A percentile compares a stretch with the other conserved stretches of the same genome.
phyloP scores from a whole-genome alignment of 2,329 filamentous ascomycete genomes.

The Colletotrichum sp. region DNA sequence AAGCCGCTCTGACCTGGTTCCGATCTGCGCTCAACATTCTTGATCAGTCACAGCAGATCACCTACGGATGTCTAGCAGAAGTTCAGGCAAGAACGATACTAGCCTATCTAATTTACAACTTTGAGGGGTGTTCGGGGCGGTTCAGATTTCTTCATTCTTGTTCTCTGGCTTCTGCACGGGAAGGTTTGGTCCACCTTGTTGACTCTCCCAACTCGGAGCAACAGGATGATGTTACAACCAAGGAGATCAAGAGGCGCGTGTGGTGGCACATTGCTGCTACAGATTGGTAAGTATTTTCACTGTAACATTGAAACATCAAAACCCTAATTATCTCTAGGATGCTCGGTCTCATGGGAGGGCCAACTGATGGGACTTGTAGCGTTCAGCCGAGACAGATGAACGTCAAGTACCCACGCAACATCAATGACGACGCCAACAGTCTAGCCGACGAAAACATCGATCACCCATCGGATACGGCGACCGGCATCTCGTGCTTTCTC shows the following conservation, averaged over 20 bases:
- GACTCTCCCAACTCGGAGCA: constrained; percentile 35
- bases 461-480: constrained; percentile 34
- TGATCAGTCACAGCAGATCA: constrained; percentile 37
- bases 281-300: constrained; percentile 46
- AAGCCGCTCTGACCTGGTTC: constrained; percentile 30
- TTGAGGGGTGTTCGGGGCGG: constrained; percentile 39
- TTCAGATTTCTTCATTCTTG: constrained; percentile 34
- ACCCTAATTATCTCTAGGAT: no score
- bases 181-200: constrained; percentile 42
- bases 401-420: constrained; percentile 41
- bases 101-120: constrained; percentile 41
- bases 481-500: constrained; percentile 41
- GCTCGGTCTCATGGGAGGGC: constrained; percentile 38
- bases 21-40: constrained; percentile 39
- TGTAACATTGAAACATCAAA: no score
- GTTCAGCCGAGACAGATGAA: constrained; percentile 44
- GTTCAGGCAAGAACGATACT: constrained; percentile 43
- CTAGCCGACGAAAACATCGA: constrained; percentile 31
- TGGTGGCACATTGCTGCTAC: constrained; percentile 50
- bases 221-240: constrained; percentile 26
- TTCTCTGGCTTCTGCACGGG: constrained; percentile 24
- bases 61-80: constrained; percentile 34
- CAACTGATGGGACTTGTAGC: constrained; percentile 38
- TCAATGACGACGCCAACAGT: constrained; percentile 41
- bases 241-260: constrained; percentile 43